These are phyloP conservation scores for Sporisorium scitamineum DNA, from an alignment of 1,284 basidiomycete genomes.

Conservation along the genomic window DNA sequence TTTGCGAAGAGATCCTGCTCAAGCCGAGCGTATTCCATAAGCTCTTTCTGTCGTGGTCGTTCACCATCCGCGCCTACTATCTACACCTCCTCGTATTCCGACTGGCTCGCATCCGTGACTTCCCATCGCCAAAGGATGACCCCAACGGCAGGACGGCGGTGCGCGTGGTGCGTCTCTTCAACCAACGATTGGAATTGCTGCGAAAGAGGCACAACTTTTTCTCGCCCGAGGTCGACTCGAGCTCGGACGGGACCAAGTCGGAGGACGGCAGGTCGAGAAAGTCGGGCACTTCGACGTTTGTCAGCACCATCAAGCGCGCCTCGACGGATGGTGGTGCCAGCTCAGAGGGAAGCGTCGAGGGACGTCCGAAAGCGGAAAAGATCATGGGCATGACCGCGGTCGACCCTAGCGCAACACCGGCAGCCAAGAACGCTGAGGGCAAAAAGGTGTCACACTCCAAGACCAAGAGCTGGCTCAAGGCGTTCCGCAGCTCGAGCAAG, in stretches of 20 bases:
- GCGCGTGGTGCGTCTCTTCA: slow-evolving; percentile 55
- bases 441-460: slow-evolving; percentile 53
- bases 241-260: slow-evolving; percentile 50
- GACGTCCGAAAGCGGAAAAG: slow-evolving; percentile 56
- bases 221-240: slow-evolving; percentile 54
- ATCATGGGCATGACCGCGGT: slow-evolving; percentile 59
- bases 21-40: slow-evolving; percentile 61
- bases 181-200: slow-evolving; percentile 58
- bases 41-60: slow-evolving; percentile 67
- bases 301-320: slow-evolving; percentile 63
- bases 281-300: slow-evolving; percentile 55
- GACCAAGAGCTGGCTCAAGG: slow-evolving; percentile 63
- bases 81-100: slow-evolving; percentile 65
- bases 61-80: slow-evolving; percentile 66
- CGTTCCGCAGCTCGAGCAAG: slow-evolving; percentile 49
- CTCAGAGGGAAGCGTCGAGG: slow-evolving; percentile 27
- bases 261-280: slow-evolving; percentile 44
- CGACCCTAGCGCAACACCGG: slow-evolving; percentile 13
- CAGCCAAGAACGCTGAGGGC: slow-evolving; percentile 10
- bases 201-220: slow-evolving; percentile 59
- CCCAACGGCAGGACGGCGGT: slow-evolving; percentile 51
- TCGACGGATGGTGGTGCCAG: slow-evolving; percentile 41
- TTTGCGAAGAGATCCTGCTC: slow-evolving; percentile 64
- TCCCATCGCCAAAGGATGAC: slow-evolving; percentile 53
- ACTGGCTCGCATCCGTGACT: slow-evolving; percentile 61